Evolutionary conservation across 202 grass and related monocot genomes (phyloP).

Genomic region (Panicum hallii): DNA sequence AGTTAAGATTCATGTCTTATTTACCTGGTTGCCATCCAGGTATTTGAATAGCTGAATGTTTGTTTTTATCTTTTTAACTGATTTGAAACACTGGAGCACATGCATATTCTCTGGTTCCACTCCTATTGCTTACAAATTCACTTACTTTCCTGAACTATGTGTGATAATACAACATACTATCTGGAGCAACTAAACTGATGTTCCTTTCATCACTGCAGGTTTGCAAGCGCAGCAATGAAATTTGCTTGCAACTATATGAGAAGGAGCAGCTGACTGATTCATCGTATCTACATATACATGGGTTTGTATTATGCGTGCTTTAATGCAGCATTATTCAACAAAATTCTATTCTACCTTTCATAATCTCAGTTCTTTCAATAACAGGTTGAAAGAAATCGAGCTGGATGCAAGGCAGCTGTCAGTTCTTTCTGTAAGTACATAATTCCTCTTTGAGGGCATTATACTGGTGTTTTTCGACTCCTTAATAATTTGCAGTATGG

Average conservation of each 20-base stretch:
- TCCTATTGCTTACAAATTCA: slow-evolving; percentile 22
- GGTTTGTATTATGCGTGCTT: slow-evolving; percentile 63
- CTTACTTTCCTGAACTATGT: slow-evolving; percentile 5
- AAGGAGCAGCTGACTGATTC: slow-evolving; percentile 88
- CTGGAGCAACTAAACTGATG: slow-evolving; percentile 19
- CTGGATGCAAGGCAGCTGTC: slow-evolving; percentile 70
- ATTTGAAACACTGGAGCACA: not conserved
- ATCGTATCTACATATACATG: slow-evolving; percentile 89
- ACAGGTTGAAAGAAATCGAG: slow-evolving; percentile 78
- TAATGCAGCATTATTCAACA: slow-evolving; percentile 24
- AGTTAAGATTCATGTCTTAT: slow-evolving; percentile 3
- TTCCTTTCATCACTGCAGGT: slow-evolving; percentile 59
- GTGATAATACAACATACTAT: slow-evolving; percentile 4
- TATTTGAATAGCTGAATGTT: not conserved
- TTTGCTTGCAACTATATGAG: slow-evolving; percentile 95
- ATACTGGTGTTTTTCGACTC: not conserved
- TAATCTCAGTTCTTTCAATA: slow-evolving; percentile 39
- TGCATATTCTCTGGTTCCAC: slow-evolving; percentile 42
- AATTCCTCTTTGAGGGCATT: slow-evolving; percentile 30
- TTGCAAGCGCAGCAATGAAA: slow-evolving; percentile 73
- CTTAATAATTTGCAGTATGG: slow-evolving; percentile 6
- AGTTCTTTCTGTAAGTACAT: slow-evolving; percentile 71
- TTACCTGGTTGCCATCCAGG: not conserved
- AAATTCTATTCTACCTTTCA: slow-evolving; percentile 6
- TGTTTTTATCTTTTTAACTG: slow-evolving; percentile 9